Conservation (phyloP, 768 basidiomycete species). For the Hemileccinum rubropunctum region DNA sequence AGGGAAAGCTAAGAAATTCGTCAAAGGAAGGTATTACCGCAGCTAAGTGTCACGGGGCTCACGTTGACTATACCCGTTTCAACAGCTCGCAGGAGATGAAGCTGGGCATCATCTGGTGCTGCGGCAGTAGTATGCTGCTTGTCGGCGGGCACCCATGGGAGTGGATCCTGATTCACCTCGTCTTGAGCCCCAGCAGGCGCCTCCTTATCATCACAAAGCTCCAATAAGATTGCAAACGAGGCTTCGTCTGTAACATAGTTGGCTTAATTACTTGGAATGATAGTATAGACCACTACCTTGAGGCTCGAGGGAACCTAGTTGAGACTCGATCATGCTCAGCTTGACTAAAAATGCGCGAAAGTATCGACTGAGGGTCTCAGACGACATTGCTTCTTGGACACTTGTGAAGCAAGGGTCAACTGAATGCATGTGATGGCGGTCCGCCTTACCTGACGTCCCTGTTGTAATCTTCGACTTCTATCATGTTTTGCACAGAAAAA, state of each 20-base stretch:
- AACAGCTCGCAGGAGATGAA: constrained; percentile 75
- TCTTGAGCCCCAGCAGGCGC: constrained; percentile 47
- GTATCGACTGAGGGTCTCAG: constrained; percentile 62
- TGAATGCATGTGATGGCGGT: background rate
- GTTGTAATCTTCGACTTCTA: constrained; percentile 65
- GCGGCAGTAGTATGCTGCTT: constrained; percentile 67
- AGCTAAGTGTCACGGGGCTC: constrained; percentile 19
- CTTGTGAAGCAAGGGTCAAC: constrained; percentile 36
- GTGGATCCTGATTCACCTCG: constrained; percentile 55
- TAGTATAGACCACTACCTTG: constrained; percentile 40
- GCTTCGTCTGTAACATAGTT: constrained; percentile 50
- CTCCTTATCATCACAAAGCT: constrained; percentile 64
- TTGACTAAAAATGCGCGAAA: constrained; percentile 84
- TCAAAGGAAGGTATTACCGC: background rate
- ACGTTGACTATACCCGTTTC: constrained; percentile 84
- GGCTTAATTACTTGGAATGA: background rate
- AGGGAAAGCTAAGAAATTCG: constrained; percentile 55
- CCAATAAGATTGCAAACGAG: constrained; percentile 81
- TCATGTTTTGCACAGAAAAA: constrained; percentile 83
- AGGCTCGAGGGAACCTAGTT: constrained; percentile 56
- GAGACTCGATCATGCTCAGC: constrained; percentile 71
- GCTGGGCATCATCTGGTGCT: constrained; percentile 60
- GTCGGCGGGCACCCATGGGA: constrained; percentile 79
- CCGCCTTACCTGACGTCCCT: constrained; percentile 60
- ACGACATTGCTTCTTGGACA: constrained; percentile 67